Base-by-base conservation (phyloP, 352 stramenopile genomes). In the Phytophthora pisi region DNA sequence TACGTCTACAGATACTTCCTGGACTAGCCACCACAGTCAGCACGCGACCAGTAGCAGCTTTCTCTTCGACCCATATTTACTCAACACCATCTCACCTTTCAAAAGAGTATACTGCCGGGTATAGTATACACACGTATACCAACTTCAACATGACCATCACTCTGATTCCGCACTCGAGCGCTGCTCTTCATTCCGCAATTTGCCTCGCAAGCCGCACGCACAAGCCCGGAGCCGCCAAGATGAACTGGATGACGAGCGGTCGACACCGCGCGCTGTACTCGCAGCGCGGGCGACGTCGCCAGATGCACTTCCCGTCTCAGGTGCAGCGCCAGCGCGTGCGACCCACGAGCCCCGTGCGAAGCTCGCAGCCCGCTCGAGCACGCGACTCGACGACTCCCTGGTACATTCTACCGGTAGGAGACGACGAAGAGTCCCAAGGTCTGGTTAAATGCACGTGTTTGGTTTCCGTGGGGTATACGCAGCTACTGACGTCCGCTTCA, bases 181-280 rank as follows among this genome's bases (percentile, higher is more conserved):
- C 24, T 59, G 26, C 15, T 18, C 49, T 30, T 60, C 68, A 77
- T 69, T 72, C 57, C 55, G 54, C 68, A 76, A 51, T 67, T 73
- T 73, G 49, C 58, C 38, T 57, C 23, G 18, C 23, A 68, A 51
- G 40, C 5, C 42, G 40, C 51, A 51, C 31, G 51, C 51, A 20
- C 20, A 20, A 20, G 28, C n/a, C n/a, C 23, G 42, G 57, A 60
- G 24, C 5, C 28, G 24, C 49, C 38, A 51, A 38, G 16, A 90
- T 90, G 82, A 90, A 90, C 68, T 90, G 82, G 82, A 90, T 88
- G 82, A 88, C 82, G 47, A 87, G 79, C 47, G 75, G 76, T n/a
- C 57, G 61, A 31, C 79, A 90, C 64, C 82, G 79, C 16, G 79
- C 82, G 53, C 56, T 89, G 57, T 76, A 82, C 49, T 80, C 78